phyloP scores from a whole-genome alignment of 371 early-diverging fungal species.

The Homolaphlyctis polyrhiza region DNA sequence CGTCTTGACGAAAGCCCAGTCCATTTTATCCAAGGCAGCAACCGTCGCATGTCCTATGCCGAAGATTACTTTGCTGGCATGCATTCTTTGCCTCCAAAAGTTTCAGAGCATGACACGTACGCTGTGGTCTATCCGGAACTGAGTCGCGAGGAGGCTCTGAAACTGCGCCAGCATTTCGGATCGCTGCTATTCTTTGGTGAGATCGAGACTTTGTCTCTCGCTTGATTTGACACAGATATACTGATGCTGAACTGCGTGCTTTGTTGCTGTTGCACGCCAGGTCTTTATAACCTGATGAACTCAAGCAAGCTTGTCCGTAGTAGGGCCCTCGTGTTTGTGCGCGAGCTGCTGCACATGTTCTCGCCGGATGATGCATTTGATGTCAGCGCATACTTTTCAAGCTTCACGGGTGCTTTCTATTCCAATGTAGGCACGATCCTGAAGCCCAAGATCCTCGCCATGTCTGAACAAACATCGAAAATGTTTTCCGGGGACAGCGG shows the following conservation, averaged over 20 bases:
- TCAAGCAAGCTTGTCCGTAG: slow-evolving; percentile 23
- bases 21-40: slow-evolving; percentile 17
- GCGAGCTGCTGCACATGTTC: slow-evolving; percentile 33
- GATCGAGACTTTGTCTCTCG: too few species aligned
- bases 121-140: slow-evolving; percentile 27
- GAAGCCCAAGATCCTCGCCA: slow-evolving; percentile 20
- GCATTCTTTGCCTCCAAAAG: slow-evolving; percentile 16
- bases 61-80: slow-evolving; percentile 25
- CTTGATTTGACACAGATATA: too few species aligned
- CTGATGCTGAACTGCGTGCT: neutral
- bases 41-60: slow-evolving; percentile 17
- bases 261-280: slow-evolving; percentile 8
- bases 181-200: slow-evolving; percentile 37
- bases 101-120: slow-evolving; percentile 3
- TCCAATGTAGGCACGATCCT: slow-evolving; percentile 20
- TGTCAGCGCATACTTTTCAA: slow-evolving; percentile 17
- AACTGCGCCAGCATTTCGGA: slow-evolving; percentile 34
- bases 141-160: slow-evolving; percentile 20
- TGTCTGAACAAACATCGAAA: slow-evolving; percentile 19
- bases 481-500: slow-evolving; percentile 30
- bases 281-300: slow-evolving; percentile 37
- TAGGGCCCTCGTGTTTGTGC: slow-evolving; percentile 31
- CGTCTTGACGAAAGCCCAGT: slow-evolving; percentile 17
- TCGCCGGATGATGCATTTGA: slow-evolving; percentile 27
- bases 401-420: slow-evolving; percentile 26